phyloP scores from a whole-genome alignment of 176 grass and related monocot species.

The Hordeum marinum region DNA sequence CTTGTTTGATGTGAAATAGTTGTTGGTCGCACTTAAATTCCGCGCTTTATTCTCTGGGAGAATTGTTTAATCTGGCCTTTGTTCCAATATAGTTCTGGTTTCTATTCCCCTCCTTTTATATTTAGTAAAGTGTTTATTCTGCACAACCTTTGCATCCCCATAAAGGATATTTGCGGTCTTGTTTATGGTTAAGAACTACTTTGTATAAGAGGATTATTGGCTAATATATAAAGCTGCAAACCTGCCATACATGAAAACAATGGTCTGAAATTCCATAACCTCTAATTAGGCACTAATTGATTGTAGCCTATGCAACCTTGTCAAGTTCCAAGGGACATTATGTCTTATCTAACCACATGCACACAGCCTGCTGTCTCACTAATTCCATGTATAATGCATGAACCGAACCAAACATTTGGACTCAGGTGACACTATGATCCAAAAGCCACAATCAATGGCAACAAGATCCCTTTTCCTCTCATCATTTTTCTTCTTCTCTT shows the following conservation, averaged over 20 bases:
- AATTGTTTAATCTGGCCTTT: constrained; percentile 14
- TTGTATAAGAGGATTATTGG: not conserved
- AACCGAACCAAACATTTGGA: constrained; percentile 21
- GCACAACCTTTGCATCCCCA: constrained; percentile 25
- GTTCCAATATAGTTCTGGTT: constrained; percentile 19
- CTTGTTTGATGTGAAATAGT: constrained; percentile 6
- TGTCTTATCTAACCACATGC: constrained; percentile 13
- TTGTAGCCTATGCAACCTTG: constrained; percentile 13
- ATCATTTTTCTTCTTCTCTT: not conserved
- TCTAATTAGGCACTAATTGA: constrained; percentile 20
- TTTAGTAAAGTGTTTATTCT: constrained; percentile 21
- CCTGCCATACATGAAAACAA: not conserved
- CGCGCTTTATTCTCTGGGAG: constrained; percentile 21
- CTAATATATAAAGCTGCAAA: not conserved
- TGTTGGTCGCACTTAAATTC: constrained; percentile 8
- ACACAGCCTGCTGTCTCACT: not conserved
- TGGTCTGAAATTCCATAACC: not conserved
- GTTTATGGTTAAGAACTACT: not conserved
- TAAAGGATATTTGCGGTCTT: constrained; percentile 28
- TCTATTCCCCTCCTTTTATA: not conserved
- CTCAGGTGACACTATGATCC: constrained; percentile 36
- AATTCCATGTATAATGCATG: constrained; percentile 21
- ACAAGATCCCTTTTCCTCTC: constrained; percentile 16
- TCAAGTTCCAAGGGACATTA: not conserved
- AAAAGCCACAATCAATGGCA: constrained; percentile 32